Evolutionary conservation across 2,329 filamentous ascomycete genomes (phyloP).

Genomic region (Paracorniculantispora psalliotae): DNA sequence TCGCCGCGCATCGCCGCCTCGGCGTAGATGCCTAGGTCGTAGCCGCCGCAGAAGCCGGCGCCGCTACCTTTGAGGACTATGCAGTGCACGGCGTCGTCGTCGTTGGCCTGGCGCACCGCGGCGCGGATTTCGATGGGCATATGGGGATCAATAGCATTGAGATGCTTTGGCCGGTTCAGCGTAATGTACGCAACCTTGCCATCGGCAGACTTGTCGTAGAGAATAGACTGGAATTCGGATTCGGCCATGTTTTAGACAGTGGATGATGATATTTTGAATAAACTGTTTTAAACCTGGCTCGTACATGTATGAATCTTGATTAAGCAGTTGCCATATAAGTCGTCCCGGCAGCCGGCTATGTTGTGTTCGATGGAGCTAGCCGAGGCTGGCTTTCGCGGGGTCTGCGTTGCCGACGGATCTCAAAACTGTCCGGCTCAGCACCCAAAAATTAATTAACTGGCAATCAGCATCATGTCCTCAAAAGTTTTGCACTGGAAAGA

Average conservation of each 20-base stretch:
- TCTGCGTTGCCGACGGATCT: background rate
- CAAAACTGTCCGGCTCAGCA: background rate
- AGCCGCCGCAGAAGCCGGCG: slow-evolving; percentile 16
- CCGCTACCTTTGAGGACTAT: slow-evolving; percentile 15
- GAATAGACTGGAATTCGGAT: slow-evolving; percentile 10
- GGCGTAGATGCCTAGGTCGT: slow-evolving; percentile 15
- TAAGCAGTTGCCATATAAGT: background rate
- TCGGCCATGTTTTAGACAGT: background rate
- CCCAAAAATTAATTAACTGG: background rate
- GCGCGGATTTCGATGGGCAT: slow-evolving; percentile 13
- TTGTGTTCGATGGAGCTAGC: background rate
- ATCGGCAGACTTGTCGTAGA: slow-evolving; percentile 12
- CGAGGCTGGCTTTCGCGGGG: background rate
- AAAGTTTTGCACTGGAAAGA: too few relatives aligned
- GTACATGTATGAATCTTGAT: background rate
- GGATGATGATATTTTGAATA: background rate
- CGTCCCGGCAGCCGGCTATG: background rate
- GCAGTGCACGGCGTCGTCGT: slow-evolving; percentile 14
- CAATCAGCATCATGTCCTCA: background rate
- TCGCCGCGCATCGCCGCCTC: slow-evolving; percentile 12
- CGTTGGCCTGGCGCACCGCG: slow-evolving; percentile 14
- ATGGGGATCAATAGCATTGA: slow-evolving; percentile 15
- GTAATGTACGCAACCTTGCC: slow-evolving; percentile 17
- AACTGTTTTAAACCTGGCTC: background rate
- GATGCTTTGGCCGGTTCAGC: slow-evolving; percentile 15